Conservation (phyloP, 2,329 filamentous ascomycete genomes). For the Fusarium solani-melongenae region DNA sequence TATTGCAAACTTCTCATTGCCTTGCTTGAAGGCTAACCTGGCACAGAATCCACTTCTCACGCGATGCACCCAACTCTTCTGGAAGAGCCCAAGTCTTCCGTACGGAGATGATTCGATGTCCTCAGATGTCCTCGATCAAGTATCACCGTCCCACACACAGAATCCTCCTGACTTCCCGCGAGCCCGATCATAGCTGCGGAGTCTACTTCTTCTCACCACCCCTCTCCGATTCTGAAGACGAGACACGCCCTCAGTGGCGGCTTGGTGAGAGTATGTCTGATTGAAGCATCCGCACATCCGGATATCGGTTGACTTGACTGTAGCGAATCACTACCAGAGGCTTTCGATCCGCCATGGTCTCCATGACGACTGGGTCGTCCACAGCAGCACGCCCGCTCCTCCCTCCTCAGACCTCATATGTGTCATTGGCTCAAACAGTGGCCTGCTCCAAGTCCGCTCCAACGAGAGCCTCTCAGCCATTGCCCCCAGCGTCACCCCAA, state of each 20-base stretch:
- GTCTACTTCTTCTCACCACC: conserved; percentile 54
- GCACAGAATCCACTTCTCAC: conserved; percentile 32
- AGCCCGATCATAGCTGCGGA: conserved; percentile 46
- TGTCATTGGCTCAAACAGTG: conserved; percentile 60
- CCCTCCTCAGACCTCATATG: conserved; percentile 54
- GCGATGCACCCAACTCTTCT: conserved; percentile 32
- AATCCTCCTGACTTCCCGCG: conserved; percentile 56
- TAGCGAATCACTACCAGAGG: conserved; percentile 49
- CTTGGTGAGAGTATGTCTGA: conserved; percentile 49
- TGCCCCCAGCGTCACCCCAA: conserved; percentile 37
- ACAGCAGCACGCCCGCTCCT: conserved; percentile 57
- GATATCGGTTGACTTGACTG: neutral
- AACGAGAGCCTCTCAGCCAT: conserved; percentile 50
- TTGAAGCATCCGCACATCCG: neutral
- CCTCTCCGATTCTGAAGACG: conserved; percentile 41
- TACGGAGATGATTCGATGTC: conserved; percentile 52
- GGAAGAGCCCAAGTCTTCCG: conserved; percentile 35
- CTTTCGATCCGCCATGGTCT: conserved; percentile 43
- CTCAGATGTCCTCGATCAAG: conserved; percentile 59
- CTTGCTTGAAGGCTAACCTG: neutral
- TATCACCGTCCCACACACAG: conserved; percentile 57
- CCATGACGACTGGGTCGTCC: conserved; percentile 48
- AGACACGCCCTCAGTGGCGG: conserved; percentile 50
- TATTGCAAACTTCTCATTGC: neutral
- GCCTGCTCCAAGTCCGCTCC: conserved; percentile 54